Evolutionary conservation across 169 alveolate genomes (phyloP), one percentile per base, ranked within the genome.

Genomic region (Plasmodium fragile): DNA sequence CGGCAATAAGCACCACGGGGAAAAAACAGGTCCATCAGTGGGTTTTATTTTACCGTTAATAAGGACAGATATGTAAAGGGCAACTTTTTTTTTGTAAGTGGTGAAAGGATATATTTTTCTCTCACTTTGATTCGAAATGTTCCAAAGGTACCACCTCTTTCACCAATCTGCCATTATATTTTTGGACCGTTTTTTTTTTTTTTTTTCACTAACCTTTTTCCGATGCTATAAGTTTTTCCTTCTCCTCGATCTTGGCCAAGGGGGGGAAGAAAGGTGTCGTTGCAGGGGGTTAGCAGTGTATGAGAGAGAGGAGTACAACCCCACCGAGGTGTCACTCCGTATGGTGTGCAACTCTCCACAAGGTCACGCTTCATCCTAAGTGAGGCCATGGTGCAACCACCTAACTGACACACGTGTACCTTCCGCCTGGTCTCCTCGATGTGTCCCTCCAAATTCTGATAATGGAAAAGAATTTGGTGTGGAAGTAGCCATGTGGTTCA

Each of bases 381-480:
- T 18, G 28, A 13, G 18, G 71, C 5, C 32, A 10, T 3, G 13
- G 25, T 52, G 4, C 69, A 52, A 52, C 69, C 39, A 34, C 7
- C 43, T 0, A 13, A 39, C 6, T 43, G 22, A 13, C 16, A 13
- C 34, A 41, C 65, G 18, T 85, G 18, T 85, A 85, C 93, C 30
- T 41, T 32, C 22, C 69, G 77, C 43, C 65, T 85, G 41, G 93
- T 75, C 41, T 75, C 85, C 82, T 85, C 83, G 34, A 85, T 85
- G 45, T 49, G 32, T 10, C n/a, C 55, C 39, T 85, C 93, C 70
- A 85, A 55, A 3, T 85, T 85, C 93, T 85, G 79, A 6, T 22
- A 43, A 13, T 34, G 39, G 43, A 49, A 85, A 32, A 16, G 41
- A 65, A 13, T 13, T 13, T 30, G 41, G 43, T 25, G n/a, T 25